Evolutionary conservation across 208 protist species (phyloP), one percentile per base, ranked within the genome.

Genomic region (Wallacemonas sp.): DNA sequence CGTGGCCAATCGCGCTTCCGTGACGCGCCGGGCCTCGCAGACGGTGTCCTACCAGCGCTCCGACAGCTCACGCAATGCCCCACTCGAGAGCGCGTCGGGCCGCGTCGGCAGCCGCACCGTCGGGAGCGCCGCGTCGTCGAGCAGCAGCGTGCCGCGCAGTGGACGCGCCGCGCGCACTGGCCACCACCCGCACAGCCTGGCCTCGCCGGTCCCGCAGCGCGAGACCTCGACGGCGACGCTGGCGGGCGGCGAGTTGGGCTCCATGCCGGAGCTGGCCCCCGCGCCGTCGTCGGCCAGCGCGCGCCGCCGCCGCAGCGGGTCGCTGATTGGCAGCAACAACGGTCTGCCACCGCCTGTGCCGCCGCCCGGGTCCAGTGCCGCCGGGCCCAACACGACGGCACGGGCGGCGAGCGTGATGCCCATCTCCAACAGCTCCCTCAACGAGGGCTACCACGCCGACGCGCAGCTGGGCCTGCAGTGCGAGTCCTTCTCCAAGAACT

Each of bases 401-500:
- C 3, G 69, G 28, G 59, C 38, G 0, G 62, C 44, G 20, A 46
- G 66, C 31, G 49, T 68, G 18, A 49, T 66, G 33, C 42, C 54
- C 28, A 29, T 38, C 28, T 67, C 44, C 36, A 73, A 70, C 48
- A 62, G 29, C 26, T 39, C 64, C 45, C 41, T 64, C 2, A 69
- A 67, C 63, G 67, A 77, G 55, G 74, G 68, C 57, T 67, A 62
- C 36, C 70, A 52, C 42, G 59, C 67, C 16, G 84, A 87, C 66
- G 68, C 57, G 1, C 52, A 70, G 57, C 61, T 86, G 12, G 54
- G 66, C 26, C 52, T 31, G 22, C 69, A 74, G 45, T 82, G 76
- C 69, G 75, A 70, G 42, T 61, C 55, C 8, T 86, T 87, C 46
- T 72, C 82, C 59, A 61, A 62, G 11, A 48, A 67, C 36, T 84